These are phyloP conservation scores for Nepenthes mirabilis DNA, from an alignment of 148 eudicot genomes.

Conservation along the genomic window DNA sequence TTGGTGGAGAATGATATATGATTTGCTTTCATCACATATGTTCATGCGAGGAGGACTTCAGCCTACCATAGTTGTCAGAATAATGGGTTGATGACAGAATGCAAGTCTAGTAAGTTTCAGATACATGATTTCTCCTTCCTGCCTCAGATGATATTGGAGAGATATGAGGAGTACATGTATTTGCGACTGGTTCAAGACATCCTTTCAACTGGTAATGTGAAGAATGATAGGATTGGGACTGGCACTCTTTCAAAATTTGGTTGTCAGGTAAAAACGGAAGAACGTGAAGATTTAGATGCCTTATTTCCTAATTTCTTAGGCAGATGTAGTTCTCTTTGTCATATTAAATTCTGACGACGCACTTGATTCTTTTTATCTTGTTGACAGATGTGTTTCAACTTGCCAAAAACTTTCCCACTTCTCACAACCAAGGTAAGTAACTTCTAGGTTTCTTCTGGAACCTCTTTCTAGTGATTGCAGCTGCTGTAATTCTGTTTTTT, in stretches of 20 bases:
- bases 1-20: conserved; percentile 46
- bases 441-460: conserved; percentile 1
- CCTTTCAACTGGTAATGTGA: conserved; percentile 47
- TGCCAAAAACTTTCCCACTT: conserved; percentile 74
- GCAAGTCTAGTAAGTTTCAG: conserved; percentile 26
- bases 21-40: conserved; percentile 67
- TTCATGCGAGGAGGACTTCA: conserved; percentile 47
- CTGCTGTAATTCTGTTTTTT: too few relatives aligned
- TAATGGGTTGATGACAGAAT: conserved; percentile 15
- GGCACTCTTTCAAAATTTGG: conserved; percentile 89
- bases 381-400: conserved; percentile 85
- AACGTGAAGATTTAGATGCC: background rate
- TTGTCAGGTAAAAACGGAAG: conserved; percentile 52
- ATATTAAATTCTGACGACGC: background rate
- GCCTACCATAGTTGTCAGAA: conserved; percentile 19
- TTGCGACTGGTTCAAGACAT: conserved; percentile 60
- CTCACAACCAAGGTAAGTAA: conserved; percentile 68
- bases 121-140: conserved; percentile 52
- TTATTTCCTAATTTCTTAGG: too few relatives aligned
- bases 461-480: too few relatives aligned
- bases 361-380: background rate
- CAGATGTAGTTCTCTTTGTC: background rate
- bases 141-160: conserved; percentile 60
- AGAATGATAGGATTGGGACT: conserved; percentile 84
- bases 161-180: conserved; percentile 73